Base-by-base conservation (phyloP, 805 yeast genomes). In the Monosporozyma aquatica region DNA sequence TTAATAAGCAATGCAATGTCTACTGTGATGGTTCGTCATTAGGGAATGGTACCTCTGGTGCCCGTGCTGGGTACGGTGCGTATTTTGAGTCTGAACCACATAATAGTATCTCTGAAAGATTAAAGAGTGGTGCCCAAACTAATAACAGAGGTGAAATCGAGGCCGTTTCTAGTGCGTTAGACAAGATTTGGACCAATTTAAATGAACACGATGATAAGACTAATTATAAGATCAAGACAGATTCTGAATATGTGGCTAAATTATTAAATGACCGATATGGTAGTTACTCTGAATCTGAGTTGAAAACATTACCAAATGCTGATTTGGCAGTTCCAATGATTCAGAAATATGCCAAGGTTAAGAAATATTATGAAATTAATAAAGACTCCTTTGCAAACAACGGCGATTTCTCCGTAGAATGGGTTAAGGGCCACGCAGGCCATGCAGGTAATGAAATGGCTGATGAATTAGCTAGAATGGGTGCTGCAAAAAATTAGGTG, bases 11-110 rank as follows among this genome's bases (percentile, higher is more conserved):
- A 8, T 40, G 47, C 8, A 48, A 47, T 20, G 61, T 86, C 0
- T 87, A 74, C 53, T 80, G 86, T 17, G 97, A 87, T 60, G 97
- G 96, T 0, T 83, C 95, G 0, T 68, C 80, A 0, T 64, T 78
- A 8, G 71, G 74, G 4, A 81, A 82, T 51, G 87, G 87, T 0
- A 64, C 54, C 2, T 10, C 37, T 3, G 17, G 20, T 5, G 57
- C 64, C 7, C 45, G 53, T 13, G 63, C 65, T 0, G 96, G 97
- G 0, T 78, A 74, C 53, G 97, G 95, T 20, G 83, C 82, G 0
- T 86, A 65, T 56, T 85, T 72, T 57, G 89, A 87, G 0, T 63
- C 59, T 27, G 82, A 79, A 52, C 45, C 68, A 2, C 47, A 43
- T 18, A 38, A 40, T 59, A 83, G 82, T 56, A 63, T 68, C 8